Evolutionary conservation across 768 basidiomycete species (phyloP).

Genomic region (Boletus rex-veris): DNA sequence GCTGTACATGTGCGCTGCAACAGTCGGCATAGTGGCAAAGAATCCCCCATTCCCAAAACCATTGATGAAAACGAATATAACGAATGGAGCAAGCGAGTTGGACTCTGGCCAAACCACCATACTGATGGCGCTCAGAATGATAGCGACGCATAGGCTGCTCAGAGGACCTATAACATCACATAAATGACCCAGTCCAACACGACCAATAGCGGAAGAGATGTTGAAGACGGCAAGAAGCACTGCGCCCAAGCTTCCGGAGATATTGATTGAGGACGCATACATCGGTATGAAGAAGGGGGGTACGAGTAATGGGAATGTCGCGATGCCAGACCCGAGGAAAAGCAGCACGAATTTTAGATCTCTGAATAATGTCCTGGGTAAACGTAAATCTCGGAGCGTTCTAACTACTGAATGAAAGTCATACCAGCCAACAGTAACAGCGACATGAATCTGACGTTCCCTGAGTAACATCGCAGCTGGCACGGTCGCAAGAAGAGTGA

Average conservation of each 20-base stretch:
- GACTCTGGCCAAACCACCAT: constrained; percentile 2
- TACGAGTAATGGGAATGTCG: constrained; percentile 34
- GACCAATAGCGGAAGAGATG: background rate
- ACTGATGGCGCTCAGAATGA: background rate
- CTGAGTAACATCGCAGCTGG: constrained; percentile 29
- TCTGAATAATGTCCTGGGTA: constrained; percentile 17
- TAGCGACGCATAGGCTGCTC: background rate
- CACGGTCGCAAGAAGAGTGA: constrained; percentile 25
- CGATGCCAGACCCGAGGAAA: constrained; percentile 32
- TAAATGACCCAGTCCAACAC: background rate
- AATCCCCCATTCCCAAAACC: constrained; percentile 33
- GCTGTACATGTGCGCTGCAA: constrained; percentile 27
- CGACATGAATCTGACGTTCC: constrained; percentile 19
- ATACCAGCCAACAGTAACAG: constrained; percentile 24
- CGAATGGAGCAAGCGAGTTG: constrained; percentile 15
- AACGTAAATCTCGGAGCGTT: background rate
- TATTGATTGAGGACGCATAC: constrained; percentile 15
- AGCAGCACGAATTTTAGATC: constrained; percentile 13
- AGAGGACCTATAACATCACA: constrained; percentile 1
- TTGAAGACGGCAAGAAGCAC: background rate
- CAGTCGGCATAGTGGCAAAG: constrained; percentile 33
- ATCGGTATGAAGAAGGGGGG: constrained; percentile 37
- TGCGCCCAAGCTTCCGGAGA: background rate
- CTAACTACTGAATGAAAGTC: background rate
- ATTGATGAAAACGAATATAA: constrained; percentile 26